Evolutionary conservation across 2,329 filamentous ascomycete species (phyloP).

Genomic region (Botrytis elliptica): DNA sequence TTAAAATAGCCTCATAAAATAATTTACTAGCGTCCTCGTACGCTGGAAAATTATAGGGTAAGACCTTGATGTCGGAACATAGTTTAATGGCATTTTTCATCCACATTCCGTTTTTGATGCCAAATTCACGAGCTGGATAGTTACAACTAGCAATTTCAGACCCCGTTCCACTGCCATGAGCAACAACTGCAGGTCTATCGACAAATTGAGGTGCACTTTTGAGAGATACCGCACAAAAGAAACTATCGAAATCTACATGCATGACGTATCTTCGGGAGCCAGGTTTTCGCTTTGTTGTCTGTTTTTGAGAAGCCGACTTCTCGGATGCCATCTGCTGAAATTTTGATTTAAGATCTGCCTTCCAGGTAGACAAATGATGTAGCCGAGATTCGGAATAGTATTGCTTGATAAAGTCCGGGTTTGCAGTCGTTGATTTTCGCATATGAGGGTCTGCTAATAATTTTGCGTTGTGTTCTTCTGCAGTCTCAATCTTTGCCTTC

Average conservation of each 20-base stretch:
- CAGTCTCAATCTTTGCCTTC: constrained; percentile 55
- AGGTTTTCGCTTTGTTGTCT: constrained; percentile 50
- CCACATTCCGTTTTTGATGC: constrained; percentile 99
- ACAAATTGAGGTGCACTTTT: constrained; percentile 73
- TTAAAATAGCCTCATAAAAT: constrained; percentile 84
- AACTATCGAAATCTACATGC: constrained; percentile 97
- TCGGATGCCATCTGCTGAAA: constrained; percentile 79
- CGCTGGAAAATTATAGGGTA: constrained; percentile 94
- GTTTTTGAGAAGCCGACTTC: constrained; percentile 53
- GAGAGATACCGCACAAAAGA: constrained; percentile 90
- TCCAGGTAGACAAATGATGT: constrained; percentile 96
- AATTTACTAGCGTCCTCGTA: constrained; percentile 88
- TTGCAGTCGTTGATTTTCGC: constrained; percentile 84
- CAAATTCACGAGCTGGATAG: constrained; percentile 81
- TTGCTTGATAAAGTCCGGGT: constrained; percentile 90
- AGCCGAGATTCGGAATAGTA: constrained; percentile 94
- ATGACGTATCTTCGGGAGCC: constrained; percentile 78
- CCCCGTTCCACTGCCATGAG: constrained; percentile 78
- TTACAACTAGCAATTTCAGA: constrained; percentile 98
- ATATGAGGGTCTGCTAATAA: constrained; percentile 82
- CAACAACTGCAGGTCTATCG: constrained; percentile 82
- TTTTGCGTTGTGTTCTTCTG: constrained; percentile 88
- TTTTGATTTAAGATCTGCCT: constrained; percentile 85
- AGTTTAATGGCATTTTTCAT: constrained; percentile 86
- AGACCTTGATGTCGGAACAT: constrained; percentile 80